Base-by-base conservation (phyloP, 306 rosid species). In the Elaeagnus macrophylla region DNA sequence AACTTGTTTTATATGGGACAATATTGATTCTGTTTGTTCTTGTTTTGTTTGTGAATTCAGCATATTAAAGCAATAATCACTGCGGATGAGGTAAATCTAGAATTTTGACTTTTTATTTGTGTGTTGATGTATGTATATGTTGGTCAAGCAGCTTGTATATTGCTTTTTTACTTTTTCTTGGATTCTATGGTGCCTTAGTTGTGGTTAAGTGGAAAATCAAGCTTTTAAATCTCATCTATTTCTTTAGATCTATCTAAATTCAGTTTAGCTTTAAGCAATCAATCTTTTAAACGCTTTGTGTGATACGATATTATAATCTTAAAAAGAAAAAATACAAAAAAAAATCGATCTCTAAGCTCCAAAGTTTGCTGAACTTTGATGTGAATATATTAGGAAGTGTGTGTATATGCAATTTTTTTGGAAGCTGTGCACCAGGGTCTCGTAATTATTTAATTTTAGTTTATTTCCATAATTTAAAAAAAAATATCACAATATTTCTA, bases 51-150 rank as follows among this genome's bases (percentile, higher is more conserved):
- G 70, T 64, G 39, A 8, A 40, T 66, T 35, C 95, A 91, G 97
- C 97, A 91, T 76, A 82, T 86, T 73, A 91, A 91, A 66, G 97
- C 97, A 37, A 86, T 91, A 53, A 91, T 91, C 67, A 91, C 97
- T 0, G 94, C 97, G 9, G 95, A 91, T 39, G 97, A 91, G 95
- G 97, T 91, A 66, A 32, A 77, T 49, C 20, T 41, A 37, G 71
- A 51, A 66, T 70, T 60, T 17, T 16, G 18, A 20, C 17, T 35
- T 13, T 43, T 38, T 12, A 5, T 42, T 62, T 53, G 6, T 7
- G 14, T 32, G 14, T 55, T 6, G 49, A 15, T 10, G 5, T 12
- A 14, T 43, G 43, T 10, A 52, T 7, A 20, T 7, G 37, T 48
- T 14, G 20, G 18, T 16, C 17, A 20, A 48, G 11, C 12, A 15